Percentiles rank a stretch among this genome's conserved stretches.
These are phyloP conservation scores for Monocercomonoides exilis DNA, from an alignment of 78 protist genomes.

Conservation along the genomic window DNA sequence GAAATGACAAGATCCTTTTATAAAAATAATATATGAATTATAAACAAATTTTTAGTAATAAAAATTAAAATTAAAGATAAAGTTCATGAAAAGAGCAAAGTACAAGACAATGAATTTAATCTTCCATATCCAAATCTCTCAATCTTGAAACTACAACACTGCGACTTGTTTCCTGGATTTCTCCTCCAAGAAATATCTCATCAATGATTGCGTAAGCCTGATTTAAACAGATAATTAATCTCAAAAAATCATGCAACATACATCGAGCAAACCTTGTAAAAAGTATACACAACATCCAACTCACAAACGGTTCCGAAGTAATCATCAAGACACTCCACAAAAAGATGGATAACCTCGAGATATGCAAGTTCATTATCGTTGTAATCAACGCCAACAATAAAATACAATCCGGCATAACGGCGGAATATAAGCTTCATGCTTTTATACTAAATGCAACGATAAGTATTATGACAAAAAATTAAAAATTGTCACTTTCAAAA, in stretches of 20 bases:
- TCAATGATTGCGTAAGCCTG: conserved; percentile 83
- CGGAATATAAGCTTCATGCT: conserved; percentile 77
- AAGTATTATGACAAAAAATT: background rate
- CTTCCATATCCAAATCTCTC: conserved; percentile 19
- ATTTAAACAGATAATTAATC: background rate
- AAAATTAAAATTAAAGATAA: too few species aligned
- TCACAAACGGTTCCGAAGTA: conserved; percentile 95
- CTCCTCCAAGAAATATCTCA: conserved; percentile 92
- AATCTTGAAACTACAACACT: conserved; percentile 36
- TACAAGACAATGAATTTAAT: background rate
- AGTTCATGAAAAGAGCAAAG: background rate
- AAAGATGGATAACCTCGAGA: conserved; percentile 85
- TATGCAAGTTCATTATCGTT: conserved; percentile 84
- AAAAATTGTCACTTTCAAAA: background rate
- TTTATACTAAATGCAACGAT: background rate
- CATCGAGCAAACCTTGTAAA: conserved; percentile 48
- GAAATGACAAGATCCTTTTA: too few species aligned
- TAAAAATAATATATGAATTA: too few species aligned
- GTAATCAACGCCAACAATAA: conserved; percentile 76
- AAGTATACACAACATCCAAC: conserved; percentile 91
- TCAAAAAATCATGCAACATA: background rate
- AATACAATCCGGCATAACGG: conserved; percentile 90
- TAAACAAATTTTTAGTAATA: too few species aligned
- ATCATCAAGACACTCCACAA: conserved; percentile 83
- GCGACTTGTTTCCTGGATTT: conserved; percentile 86